phyloP scores from a whole-genome alignment of 129 eudicot species.

The Pseudognaphalium luteoalbum region DNA sequence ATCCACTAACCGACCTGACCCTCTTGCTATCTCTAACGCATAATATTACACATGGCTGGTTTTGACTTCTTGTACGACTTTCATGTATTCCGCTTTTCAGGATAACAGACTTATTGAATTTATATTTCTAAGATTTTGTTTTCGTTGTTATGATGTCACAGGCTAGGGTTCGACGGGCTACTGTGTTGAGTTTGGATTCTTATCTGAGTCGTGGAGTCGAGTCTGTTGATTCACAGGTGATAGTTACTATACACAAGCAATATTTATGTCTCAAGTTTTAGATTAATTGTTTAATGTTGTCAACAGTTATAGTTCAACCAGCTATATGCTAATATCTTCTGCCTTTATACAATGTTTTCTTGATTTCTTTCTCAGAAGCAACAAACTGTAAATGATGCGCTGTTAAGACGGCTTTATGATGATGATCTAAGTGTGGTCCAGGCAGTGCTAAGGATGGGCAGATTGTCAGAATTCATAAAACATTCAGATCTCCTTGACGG shows the following conservation, averaged over 20 bases:
- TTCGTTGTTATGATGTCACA: constrained; percentile 28
- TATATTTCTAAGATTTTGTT: neutral
- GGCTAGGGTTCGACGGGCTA: constrained; percentile 77
- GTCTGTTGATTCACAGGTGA: constrained; percentile 58
- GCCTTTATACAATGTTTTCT: neutral
- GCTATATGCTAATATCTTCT: constrained; percentile 18
- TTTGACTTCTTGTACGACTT: constrained; percentile 9
- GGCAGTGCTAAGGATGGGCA: constrained; percentile 55
- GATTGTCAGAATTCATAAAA: constrained; percentile 50
- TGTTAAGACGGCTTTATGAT: constrained; percentile 68
- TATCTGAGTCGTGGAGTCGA: constrained; percentile 37
- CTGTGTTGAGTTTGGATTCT: constrained; percentile 58
- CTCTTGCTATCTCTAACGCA: constrained; percentile 7
- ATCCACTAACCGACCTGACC: neutral
- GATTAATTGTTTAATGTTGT: neutral
- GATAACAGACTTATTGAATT: neutral
- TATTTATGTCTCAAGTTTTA: neutral
- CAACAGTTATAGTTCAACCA: constrained; percentile 12
- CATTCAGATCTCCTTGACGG: constrained; percentile 52
- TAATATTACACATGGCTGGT: neutral
- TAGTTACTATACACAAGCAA: neutral
- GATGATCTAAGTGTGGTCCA: constrained; percentile 81
- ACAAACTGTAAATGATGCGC: constrained; percentile 61
- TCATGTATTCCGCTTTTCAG: neutral
- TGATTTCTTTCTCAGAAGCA: constrained; percentile 49